These are phyloP conservation scores for Nakazawaea anatomiae DNA, from an alignment of 805 yeast genomes.

Conservation along the genomic window DNA sequence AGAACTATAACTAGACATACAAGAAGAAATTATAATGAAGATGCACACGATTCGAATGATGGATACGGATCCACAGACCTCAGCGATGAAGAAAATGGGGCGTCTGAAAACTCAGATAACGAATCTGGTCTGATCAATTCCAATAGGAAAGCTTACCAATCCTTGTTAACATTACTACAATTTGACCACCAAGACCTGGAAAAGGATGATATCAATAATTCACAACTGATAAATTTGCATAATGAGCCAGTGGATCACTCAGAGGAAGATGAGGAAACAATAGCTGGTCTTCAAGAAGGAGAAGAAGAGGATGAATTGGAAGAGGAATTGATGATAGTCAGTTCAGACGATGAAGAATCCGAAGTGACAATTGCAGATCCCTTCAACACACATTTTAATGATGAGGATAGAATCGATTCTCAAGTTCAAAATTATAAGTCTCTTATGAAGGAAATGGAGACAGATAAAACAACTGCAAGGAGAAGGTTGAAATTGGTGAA, in stretches of 20 bases:
- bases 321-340: conserved; percentile 13
- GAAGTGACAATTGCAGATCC: conserved; percentile 44
- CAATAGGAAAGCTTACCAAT: conserved; percentile 53
- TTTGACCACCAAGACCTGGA: conserved; percentile 33
- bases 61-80: conserved; percentile 6
- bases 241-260: conserved; percentile 26
- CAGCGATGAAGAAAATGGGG: conserved; percentile 13
- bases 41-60: conserved; percentile 14
- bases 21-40: conserved; percentile 26
- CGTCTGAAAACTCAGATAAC: conserved; percentile 17
- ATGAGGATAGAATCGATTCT: conserved; percentile 31
- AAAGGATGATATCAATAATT: conserved; percentile 12
- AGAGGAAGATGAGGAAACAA: conserved; percentile 20
- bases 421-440: conserved; percentile 21
- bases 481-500: conserved; percentile 9
- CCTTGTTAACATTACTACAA: conserved; percentile 55
- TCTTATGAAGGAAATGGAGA: conserved; percentile 21
- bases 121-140: conserved; percentile 16
- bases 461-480: conserved; percentile 20
- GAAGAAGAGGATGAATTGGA: conserved; percentile 17
- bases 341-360: conserved; percentile 17
- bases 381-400: conserved; percentile 70
- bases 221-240: not conserved
- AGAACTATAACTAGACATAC: conserved; percentile 56
- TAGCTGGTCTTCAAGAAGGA: conserved; percentile 11